Percentiles rank a stretch among this genome's conserved stretches.
phyloP scores from a whole-genome alignment of 2,329 filamentous ascomycete genomes.

The Metarhizium brunneum region DNA sequence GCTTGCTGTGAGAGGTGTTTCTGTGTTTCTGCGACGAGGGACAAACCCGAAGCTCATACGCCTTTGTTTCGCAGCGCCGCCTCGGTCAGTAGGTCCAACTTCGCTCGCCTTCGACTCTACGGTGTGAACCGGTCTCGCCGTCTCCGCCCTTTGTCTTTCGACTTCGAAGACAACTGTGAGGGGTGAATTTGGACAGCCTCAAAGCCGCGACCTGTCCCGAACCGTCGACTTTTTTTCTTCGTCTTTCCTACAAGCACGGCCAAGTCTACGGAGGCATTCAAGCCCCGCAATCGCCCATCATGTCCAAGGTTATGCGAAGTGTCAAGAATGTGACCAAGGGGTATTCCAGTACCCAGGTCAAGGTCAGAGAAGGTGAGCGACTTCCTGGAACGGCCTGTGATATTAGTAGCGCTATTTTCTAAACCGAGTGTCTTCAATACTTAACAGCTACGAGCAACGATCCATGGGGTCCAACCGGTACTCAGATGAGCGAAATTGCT shows the following conservation, averaged over 20 bases:
- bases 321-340: constrained; percentile 99
- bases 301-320: constrained; percentile 96
- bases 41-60: background rate
- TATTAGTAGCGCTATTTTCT: background rate
- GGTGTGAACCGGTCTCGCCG: background rate
- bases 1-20: background rate
- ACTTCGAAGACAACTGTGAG: background rate
- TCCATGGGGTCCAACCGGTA: constrained; percentile 94
- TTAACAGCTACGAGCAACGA: constrained; percentile 91
- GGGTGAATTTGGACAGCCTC: background rate
- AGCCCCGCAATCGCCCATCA: constrained; percentile 32
- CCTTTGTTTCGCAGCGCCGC: background rate
- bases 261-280: background rate
- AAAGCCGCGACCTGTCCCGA: background rate
- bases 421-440: constrained; percentile 10
- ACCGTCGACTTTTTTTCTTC: background rate
- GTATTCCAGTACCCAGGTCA: constrained; percentile 92
- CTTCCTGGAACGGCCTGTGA: constrained; percentile 1
- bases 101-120: background rate
- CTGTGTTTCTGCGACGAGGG: background rate
- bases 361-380: constrained; percentile 82
- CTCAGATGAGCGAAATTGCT: constrained; percentile 97
- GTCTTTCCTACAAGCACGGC: background rate
- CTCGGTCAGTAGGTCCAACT: background rate
- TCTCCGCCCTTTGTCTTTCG: background rate